Evolutionary conservation across 2,329 filamentous ascomycete species (phyloP), one percentile per base, ranked within the genome.

Genomic region (Verticillium isaacii): DNA sequence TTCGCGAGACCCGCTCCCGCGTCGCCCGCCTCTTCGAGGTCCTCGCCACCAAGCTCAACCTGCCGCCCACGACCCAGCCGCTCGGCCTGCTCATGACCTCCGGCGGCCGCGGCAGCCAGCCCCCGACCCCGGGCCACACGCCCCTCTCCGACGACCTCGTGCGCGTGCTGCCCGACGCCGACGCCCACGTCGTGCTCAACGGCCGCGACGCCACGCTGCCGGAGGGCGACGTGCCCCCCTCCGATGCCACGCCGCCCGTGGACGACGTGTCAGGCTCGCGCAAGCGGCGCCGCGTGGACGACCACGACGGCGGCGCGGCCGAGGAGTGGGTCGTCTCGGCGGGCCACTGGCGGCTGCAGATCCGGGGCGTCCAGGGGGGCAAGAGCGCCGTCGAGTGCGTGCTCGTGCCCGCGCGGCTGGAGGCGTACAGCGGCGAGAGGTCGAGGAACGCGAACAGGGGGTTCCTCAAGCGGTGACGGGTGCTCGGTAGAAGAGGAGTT

Each of bases 1-100:
- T 90, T 67, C 85, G 86, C 15, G 84, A 90, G 56, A 85, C 88
- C 5, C 89, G 89, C 66, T 82, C 85, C 12, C 84, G 91, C 59
- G 81, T 97, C 19, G 83, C 86, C 0, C 88, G 87, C 60, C 78
- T 97, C 6, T 86, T 96, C 66, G 89, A 92, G 68, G 89, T 96
- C 9, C 83, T 97, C n/a, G 86, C 90, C 2, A 89, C 88, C 37
- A 96, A 94, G 73, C 84, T 95, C 67, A 90, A 89, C 65, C 74
- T 93, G 6, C 86, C 89, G 12, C 78, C 79, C 0, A 82, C 82
- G 0, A 81, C 80, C 0, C 80, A 84, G 62, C 85, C 89, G 0
- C 74, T 90, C 1, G 89, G 89, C 8, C 76, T 91, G 41, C 80
- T 91, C 72, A 89, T 90, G 84, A 78, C 84, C 57, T 80, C 84